phyloP scores from a whole-genome alignment of 352 stramenopile genomes.

The Globisporangium canariense region DNA sequence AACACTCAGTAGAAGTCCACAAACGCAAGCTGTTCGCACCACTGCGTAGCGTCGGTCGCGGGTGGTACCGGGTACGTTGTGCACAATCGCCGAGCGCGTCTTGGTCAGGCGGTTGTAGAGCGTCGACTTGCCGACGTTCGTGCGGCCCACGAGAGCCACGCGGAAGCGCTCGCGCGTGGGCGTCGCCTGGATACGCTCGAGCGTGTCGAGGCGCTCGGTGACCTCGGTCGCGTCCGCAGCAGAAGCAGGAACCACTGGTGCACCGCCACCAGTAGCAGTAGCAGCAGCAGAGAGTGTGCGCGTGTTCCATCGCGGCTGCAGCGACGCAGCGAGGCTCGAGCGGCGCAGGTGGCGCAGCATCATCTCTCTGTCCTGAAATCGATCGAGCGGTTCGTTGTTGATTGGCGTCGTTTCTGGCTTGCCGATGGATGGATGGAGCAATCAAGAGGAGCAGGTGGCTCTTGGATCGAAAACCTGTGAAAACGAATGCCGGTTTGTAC shows the following conservation, averaged over 20 bases:
- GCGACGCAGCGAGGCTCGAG: slow-evolving; percentile 20
- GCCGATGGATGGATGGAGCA: slow-evolving; percentile 8
- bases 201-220: slow-evolving; percentile 29
- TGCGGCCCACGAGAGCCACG: slow-evolving; percentile 77
- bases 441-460: not conserved
- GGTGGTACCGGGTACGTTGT: slow-evolving; percentile 79
- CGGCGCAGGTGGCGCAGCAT: slow-evolving; percentile 40
- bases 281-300: slow-evolving; percentile 14
- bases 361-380: slow-evolving; percentile 8
- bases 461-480: too few relatives aligned
- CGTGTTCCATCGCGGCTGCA: slow-evolving; percentile 16
- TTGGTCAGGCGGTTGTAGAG: slow-evolving; percentile 85
- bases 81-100: slow-evolving; percentile 72
- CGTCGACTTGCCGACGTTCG: slow-evolving; percentile 85
- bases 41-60: slow-evolving; percentile 69
- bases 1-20: not conserved
- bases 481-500: too few relatives aligned
- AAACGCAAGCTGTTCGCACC: slow-evolving; percentile 18
- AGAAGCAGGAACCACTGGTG: not conserved
- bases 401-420: slow-evolving; percentile 6
- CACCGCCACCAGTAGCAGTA: slow-evolving; percentile 1
- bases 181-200: slow-evolving; percentile 33
- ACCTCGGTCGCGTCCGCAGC: slow-evolving; percentile 12
- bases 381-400: not conserved
- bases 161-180: slow-evolving; percentile 53